Evolutionary conservation across 345 rosid genomes (phyloP).

Genomic region (Pugionium dolabratum): DNA sequence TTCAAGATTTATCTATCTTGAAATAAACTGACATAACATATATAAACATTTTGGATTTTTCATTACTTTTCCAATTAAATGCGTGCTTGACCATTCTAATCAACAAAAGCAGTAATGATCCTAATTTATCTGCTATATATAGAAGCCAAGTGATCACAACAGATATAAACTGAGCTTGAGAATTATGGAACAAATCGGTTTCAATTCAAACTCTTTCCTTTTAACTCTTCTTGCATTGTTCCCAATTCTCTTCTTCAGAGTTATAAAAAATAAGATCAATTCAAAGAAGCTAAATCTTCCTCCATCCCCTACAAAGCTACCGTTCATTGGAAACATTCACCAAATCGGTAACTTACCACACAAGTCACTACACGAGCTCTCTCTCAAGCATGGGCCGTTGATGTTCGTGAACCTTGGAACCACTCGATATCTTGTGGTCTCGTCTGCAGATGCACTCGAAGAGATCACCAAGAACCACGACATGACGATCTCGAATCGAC

Average conservation of each 20-base stretch:
- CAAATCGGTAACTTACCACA: conserved; percentile 37
- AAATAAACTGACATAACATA: too few species aligned
- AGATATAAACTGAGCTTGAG: too few species aligned
- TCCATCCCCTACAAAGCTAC: conserved; percentile 38
- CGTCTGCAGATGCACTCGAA: conserved; percentile 29
- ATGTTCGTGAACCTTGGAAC: conserved; percentile 39
- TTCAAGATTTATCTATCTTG: too few species aligned
- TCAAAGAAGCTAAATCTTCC: conserved; percentile 33
- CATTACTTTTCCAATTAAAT: too few species aligned
- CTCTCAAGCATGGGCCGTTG: conserved; percentile 34
- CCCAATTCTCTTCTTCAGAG: conserved; percentile 15
- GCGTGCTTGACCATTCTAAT: too few species aligned
- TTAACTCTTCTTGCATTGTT: conserved; percentile 14
- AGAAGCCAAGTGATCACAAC: too few species aligned
- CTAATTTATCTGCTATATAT: too few species aligned
- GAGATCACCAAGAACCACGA: conserved; percentile 37
- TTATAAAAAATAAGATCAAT: conserved; percentile 17
- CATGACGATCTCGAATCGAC: conserved; percentile 27
- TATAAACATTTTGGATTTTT: too few species aligned
- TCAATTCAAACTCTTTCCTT: conserved; percentile 12
- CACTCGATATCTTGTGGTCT: conserved; percentile 35
- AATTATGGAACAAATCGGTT: conserved; percentile 22
- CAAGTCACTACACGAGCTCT: conserved; percentile 29
- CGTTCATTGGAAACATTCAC: conserved; percentile 36
- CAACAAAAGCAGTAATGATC: too few species aligned